phyloP scores from a whole-genome alignment of 306 rosid genomes.

The Rubus idaeus region DNA sequence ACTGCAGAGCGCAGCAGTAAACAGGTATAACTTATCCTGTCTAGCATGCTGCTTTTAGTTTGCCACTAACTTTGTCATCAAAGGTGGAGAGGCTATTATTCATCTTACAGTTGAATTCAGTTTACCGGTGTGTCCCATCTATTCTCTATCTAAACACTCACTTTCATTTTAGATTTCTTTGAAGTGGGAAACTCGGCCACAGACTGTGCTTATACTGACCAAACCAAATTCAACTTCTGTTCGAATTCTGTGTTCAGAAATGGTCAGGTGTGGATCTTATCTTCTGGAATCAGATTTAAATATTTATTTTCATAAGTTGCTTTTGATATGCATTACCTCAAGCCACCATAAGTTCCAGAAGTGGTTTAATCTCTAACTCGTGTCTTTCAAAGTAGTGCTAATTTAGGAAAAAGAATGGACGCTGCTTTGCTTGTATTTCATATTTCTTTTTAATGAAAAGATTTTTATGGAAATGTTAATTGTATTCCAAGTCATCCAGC shows the following conservation, averaged over 20 bases:
- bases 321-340: conserved; percentile 21
- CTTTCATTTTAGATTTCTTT: conserved; percentile 76
- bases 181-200: conserved; percentile 95
- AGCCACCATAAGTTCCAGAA: conserved; percentile 15
- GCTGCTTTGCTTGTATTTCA: neutral
- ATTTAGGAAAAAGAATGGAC: too few relatives aligned
- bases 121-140: conserved; percentile 21
- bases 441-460: neutral
- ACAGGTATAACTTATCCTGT: conserved; percentile 61
- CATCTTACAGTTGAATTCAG: neutral
- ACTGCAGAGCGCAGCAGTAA: conserved; percentile 95
- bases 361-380: neutral
- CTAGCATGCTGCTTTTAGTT: conserved; percentile 26
- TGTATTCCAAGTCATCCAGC: neutral
- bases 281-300: conserved; percentile 15
- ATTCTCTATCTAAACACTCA: conserved; percentile 35
- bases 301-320: conserved; percentile 1
- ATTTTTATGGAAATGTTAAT: neutral
- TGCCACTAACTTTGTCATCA: conserved; percentile 14
- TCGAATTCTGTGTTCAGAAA: conserved; percentile 79
- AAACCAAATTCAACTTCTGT: conserved; percentile 89
- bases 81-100: neutral
- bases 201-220: conserved; percentile 82
- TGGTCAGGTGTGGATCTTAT: conserved; percentile 66
- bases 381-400: neutral